Base-by-base conservation (phyloP, 2,329 filamentous ascomycete species). In the Colletotrichum sp. region DNA sequence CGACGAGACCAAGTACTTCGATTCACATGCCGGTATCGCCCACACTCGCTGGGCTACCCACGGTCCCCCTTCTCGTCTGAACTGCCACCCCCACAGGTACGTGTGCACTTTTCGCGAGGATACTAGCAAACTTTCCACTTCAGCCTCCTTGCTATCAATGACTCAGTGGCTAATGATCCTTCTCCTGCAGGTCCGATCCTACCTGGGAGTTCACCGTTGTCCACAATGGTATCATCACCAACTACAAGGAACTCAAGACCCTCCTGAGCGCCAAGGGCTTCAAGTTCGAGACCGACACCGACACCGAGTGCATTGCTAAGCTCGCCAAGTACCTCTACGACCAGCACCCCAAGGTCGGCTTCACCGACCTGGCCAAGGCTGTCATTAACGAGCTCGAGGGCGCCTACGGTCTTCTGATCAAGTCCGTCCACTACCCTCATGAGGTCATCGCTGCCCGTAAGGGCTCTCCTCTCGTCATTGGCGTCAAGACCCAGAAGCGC, bases 171-270 rank as follows among this genome's bases (percentile, higher is more conserved):
- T 69, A 39, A 59, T 77, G 78, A 39, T 76, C 60, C 72, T 69
- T 75, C n/a, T 30, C 21, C 69, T 76, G 21, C 79, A 98, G 96
- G 87, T 99, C 96, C 80, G 97, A 99, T 86, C 92, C 94, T 81
- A 95, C 89, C 83, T 99, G 96, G 96, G 95, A 99, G 88, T 99
- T 99, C 87, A 92, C 95, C 80, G 93, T 99, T 82, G 97, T 99
- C 77, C 97, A 99, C 94, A 99, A 99, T 88, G 97, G 97, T 84
- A 99, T 99, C 91, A 99, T 99, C 88, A 99, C 97, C 90, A 99
- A 99, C 92, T 99, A 99, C 93, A 99, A 99, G 92, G 97, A 99
- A 89, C 90, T 99, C 82, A 98, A 96, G 93, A 95, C 94, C 78
- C 93, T 99, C 79, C 92, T 99, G 81, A 92, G 94, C 88, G 91